Base-by-base conservation (phyloP, 306 rosid species). In the Arachis hypogaea region DNA sequence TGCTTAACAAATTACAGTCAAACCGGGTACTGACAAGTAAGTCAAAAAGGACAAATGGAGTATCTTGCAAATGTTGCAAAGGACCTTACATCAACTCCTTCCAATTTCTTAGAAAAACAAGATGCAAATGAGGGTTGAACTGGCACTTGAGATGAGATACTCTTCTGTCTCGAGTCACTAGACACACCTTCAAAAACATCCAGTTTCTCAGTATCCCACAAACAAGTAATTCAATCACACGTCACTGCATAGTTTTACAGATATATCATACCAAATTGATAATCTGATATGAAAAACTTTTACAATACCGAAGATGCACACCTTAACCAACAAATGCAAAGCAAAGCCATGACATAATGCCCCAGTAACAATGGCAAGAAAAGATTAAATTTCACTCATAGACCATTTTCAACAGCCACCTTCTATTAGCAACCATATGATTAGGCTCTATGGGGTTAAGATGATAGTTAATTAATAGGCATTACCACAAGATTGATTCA, bases 51-150 rank as follows among this genome's bases (percentile, higher is more conserved):
- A 16, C 66, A 68, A 59, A 50, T 10, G 71, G 66, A 66, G 57
- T 73, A 49, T 69, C 73, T 75, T 18, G 73, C 47, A 2, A 16
- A 73, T 77, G 61, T 60, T 9, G 66, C 73, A 69, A 78, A 74
- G 78, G 84, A 67, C 73, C 83, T 73, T 88, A 94, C 98, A 69
- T 84, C 62, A 49, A 71, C 84, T 33, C 38, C 4, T 46, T 83
- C 81, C 61, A 93, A 60, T 85, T 84, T 86, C 77, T 71, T 66
- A 66, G n/a, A 12, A 49, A 94, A 82, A 54, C 7, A 11, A 66
- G 90, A 40, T 38, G 82, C 44, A 78, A 91, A 94, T 66, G 83
- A 4, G 55, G 89, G 49, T 47, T n/a, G 60, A 68, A 69, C 10
- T 60, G 52, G 78, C 58, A 45, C 69, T 49, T 66, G 81, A 84